Base-by-base conservation (phyloP, 2,329 filamentous ascomycete species). In the Ophiosphaerella herpotricha region DNA sequence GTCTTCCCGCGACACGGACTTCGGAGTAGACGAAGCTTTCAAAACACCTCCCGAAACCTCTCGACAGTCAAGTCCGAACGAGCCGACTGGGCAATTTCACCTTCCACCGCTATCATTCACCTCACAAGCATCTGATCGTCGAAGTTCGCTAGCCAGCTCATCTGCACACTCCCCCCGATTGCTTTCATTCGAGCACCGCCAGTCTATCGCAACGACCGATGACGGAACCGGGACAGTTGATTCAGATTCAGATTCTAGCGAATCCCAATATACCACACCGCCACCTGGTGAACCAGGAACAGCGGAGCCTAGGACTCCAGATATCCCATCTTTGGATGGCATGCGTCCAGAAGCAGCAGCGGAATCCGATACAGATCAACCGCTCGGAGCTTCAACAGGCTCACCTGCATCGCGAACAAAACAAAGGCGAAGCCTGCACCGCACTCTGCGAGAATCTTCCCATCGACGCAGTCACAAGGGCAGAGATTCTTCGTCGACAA, bases 401-500 rank as follows among this genome's bases (percentile, higher is more conserved):
- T 73, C 70, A n/a, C 73, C 71, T 43, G 74, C 78, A 38, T 85
- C 88, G 37, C 81, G 79, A 56, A 86, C 80, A 49, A 91, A 87
- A 68, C 86, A 92, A 43, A 87, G 93, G 21, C 86, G 91, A 54
- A 96, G 91, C 70, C 77, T 97, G 12, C 93, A 97, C 63, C 89
- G 91, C 49, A 96, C 92, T 11, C 82, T 97, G 50, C 85, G 94
- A 57, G 93, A 97, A 63, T 83, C 82, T 80, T 63, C 83, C 11
- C 74, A 82, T 63, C 87, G 90, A 61, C 85, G 89, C 29, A 87
- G 88, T 68, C 86, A 86, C 60, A 92, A 88, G 70, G 87, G 88
- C 43, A 90, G 86, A 66, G 91, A 95, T 42, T 87, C 86, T 4
- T 76, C 81, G 3, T 85, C 85, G 2, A 87, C 83, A 35, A 73